Evolutionary conservation across 148 eudicot genomes (phyloP).

Genomic region (Rhododendron williamsianum): DNA sequence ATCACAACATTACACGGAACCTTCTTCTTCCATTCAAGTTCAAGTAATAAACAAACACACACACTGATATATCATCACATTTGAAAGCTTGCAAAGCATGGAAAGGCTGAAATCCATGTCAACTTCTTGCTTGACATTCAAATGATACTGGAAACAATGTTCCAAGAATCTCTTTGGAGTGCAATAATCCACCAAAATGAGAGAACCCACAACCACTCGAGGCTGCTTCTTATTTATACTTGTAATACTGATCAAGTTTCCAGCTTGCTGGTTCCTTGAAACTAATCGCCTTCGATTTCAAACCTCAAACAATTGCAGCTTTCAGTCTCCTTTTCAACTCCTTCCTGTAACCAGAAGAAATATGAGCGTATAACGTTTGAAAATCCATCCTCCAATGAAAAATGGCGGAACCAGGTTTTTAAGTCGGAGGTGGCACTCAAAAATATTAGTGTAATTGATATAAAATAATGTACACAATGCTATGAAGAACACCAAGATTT

Average conservation of each 20-base stretch:
- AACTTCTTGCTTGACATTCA: background rate
- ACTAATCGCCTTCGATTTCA: background rate
- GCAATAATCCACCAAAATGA: background rate
- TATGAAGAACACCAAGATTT: background rate
- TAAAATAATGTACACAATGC: no score
- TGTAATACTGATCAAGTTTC: background rate
- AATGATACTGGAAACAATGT: background rate
- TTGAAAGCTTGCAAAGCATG: background rate
- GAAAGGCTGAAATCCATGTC: background rate
- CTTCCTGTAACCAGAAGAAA: slow-evolving; percentile 31
- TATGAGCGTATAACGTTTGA: background rate
- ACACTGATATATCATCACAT: background rate
- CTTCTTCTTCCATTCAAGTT: background rate
- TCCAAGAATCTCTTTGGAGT: background rate
- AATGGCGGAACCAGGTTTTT: no score
- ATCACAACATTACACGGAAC: background rate
- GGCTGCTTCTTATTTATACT: background rate
- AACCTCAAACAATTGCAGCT: slow-evolving; percentile 11
- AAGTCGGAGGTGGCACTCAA: no score
- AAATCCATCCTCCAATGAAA: background rate
- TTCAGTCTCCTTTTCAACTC: slow-evolving; percentile 65
- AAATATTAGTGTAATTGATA: no score
- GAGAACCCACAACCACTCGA: background rate
- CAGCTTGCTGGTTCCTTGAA: background rate
- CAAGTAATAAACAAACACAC: background rate